Evolutionary conservation across 768 basidiomycete genomes (phyloP), one percentile per base, ranked within the genome.

Genomic region (Collybia mongolica): DNA sequence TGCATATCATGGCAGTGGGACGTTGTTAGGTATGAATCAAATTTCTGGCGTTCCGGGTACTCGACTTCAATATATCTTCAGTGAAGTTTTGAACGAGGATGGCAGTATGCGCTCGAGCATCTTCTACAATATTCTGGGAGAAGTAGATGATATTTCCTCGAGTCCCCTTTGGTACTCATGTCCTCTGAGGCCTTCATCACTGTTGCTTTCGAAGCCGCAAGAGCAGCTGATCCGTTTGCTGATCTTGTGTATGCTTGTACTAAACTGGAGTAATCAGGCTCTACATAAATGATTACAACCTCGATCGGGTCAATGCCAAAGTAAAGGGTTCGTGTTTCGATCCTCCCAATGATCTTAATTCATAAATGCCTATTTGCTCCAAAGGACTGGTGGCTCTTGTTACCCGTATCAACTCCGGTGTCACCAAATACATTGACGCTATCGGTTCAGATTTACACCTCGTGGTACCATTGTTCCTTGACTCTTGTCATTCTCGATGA

Each of bases 381-480:
- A 61, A 43, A 49, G 69, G 62, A 19, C 61, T 77, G 46, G 69
- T 77, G 42, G 62, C 62, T 44, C 65, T 79, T 26, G 71, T 77
- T 49, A 73, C 72, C 51, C 59, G 69, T 19, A 57, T 73, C 55
- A 79, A 77, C 61, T 56, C 67, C 40, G 61, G 58, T 36, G 61
- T 65, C 29, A 66, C 69, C 50, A 32, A 9, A 14, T 56, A 73
- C 44, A 76, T 80, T 58, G 76, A 80, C 49, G 77, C 75, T 52
- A 72, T 79, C 53, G 77, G 77, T 43, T 73, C 77, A 14, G 76
- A 78, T 53, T 68, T 67, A 57, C 77, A 79, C 56, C 58, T 77
- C 14, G 58, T 49, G 48, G 65, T 69, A 54, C 17, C 65, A 61
- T 11, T 24, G 20, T 17, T 11, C 19, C 8, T 9, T 36, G 14